These are phyloP conservation scores for Discostella pseudostelligera DNA, from an alignment of 108 stramenopile species.

Conservation along the genomic window DNA sequence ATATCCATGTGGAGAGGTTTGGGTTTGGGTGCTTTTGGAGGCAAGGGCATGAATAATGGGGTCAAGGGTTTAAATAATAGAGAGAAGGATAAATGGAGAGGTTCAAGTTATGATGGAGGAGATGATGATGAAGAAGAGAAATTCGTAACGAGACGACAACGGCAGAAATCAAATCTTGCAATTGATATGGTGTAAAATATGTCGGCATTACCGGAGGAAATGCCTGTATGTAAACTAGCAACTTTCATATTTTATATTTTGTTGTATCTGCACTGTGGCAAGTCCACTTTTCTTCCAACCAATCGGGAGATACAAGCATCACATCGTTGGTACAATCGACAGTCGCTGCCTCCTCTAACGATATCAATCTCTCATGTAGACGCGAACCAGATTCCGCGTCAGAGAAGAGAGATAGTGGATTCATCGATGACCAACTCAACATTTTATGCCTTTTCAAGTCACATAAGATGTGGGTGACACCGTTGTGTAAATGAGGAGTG, in stretches of 20 bases:
- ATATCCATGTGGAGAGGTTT: slow-evolving; percentile 4
- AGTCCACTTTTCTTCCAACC: slow-evolving; percentile 28
- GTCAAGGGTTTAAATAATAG: background rate
- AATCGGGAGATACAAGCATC: slow-evolving; percentile 29
- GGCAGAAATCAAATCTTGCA: background rate
- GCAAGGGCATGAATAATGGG: background rate
- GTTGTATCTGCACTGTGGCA: too few relatives aligned
- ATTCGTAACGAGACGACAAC: background rate
- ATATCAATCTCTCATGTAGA: slow-evolving; percentile 21
- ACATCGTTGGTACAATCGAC: slow-evolving; percentile 5
- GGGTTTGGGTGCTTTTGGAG: slow-evolving; percentile 3
- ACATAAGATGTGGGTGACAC: slow-evolving; percentile 63
- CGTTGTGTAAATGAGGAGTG: slow-evolving; percentile 52
- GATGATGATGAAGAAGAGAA: slow-evolving; percentile 19
- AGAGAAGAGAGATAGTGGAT: slow-evolving; percentile 27
- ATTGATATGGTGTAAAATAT: too few relatives aligned
- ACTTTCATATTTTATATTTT: background rate
- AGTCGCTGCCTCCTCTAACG: slow-evolving; percentile 27
- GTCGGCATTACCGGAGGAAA: background rate
- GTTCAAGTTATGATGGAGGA: background rate
- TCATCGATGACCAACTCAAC: slow-evolving; percentile 33
- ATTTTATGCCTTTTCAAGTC: slow-evolving; percentile 44
- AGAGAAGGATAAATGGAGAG: background rate
- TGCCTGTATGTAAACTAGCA: background rate
- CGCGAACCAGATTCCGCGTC: slow-evolving; percentile 17